phyloP scores from a whole-genome alignment of 495 filamentous ascomycete species.

The Diplogelasinospora grovesii region DNA sequence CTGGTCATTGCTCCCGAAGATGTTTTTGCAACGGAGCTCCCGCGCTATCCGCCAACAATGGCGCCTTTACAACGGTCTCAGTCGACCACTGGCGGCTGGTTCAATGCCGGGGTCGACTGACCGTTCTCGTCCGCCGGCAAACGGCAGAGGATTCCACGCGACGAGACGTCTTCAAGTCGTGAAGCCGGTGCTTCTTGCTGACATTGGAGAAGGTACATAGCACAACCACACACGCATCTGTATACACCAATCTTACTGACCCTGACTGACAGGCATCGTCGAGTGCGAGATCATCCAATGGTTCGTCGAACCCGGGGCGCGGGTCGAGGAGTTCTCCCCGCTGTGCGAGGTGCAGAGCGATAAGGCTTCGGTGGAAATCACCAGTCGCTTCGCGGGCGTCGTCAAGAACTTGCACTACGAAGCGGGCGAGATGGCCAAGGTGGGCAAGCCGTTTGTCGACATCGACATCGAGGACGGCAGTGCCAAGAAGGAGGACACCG shows the following conservation, averaged over 20 bases:
- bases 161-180: slow-evolving; percentile 52
- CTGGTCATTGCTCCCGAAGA: slow-evolving; percentile 11
- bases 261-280: slow-evolving; percentile 72
- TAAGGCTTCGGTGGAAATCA: slow-evolving; percentile 98
- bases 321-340: slow-evolving; percentile 96
- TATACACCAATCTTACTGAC: background rate
- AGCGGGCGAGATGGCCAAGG: slow-evolving; percentile 90
- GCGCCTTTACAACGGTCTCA: slow-evolving; percentile 27
- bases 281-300: slow-evolving; percentile 99
- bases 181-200: slow-evolving; percentile 85
- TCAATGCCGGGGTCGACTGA: too few relatives aligned
- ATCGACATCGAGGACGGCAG: slow-evolving; percentile 64
- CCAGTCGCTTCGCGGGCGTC: slow-evolving; percentile 86
- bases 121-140: slow-evolving; percentile 9
- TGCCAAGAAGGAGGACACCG: slow-evolving; percentile 40
- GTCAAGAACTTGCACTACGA: slow-evolving; percentile 97
- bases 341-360: slow-evolving; percentile 97
- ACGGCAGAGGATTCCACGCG: slow-evolving; percentile 52
- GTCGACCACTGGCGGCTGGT: slow-evolving; percentile 20
- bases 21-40: slow-evolving; percentile 41
- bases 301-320: slow-evolving; percentile 94
- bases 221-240: background rate
- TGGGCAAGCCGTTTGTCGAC: slow-evolving; percentile 77
- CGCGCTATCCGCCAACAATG: slow-evolving; percentile 36
- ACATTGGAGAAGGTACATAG: slow-evolving; percentile 92